These are phyloP conservation scores for Collybiopsis confluens DNA, from an alignment of 768 basidiomycete genomes.

Conservation along the genomic window DNA sequence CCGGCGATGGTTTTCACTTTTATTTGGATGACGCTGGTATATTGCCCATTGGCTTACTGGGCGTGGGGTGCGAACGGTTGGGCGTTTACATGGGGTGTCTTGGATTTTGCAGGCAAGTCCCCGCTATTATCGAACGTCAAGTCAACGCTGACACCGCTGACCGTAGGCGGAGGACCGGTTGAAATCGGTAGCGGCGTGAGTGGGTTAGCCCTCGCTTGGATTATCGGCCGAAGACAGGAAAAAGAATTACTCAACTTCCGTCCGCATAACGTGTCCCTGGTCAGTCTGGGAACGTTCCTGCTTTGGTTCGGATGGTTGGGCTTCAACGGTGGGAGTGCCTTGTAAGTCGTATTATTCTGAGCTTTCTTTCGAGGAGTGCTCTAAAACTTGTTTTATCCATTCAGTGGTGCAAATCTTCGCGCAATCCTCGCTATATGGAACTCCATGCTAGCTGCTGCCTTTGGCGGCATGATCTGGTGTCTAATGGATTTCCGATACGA, in stretches of 20 bases:
- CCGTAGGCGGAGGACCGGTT: conserved; percentile 84
- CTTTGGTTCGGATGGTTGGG: conserved; percentile 88
- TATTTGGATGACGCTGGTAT: conserved; percentile 82
- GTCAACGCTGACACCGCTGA: no score
- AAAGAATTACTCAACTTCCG: conserved; percentile 74
- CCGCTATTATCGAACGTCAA: no score
- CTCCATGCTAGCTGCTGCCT: conserved; percentile 80
- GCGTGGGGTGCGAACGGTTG: conserved; percentile 80
- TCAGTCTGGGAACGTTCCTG: conserved; percentile 79
- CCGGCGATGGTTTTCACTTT: conserved; percentile 81
- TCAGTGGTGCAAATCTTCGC: conserved; percentile 71
- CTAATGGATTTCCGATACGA: conserved; percentile 76
- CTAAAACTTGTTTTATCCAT: not conserved
- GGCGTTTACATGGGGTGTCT: conserved; percentile 79
- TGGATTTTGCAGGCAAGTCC: conserved; percentile 79
- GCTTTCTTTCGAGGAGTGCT: not conserved
- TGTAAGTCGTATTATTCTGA: conserved; percentile 18
- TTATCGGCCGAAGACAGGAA: conserved; percentile 77
- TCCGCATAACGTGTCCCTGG: conserved; percentile 83
- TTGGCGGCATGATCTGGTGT: conserved; percentile 82
- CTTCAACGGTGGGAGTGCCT: conserved; percentile 90
- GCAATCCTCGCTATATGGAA: conserved; percentile 86
- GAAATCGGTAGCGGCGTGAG: conserved; percentile 84
- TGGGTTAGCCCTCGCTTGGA: conserved; percentile 83
- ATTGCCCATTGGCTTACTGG: conserved; percentile 87